Base-by-base conservation (phyloP, 139 green algal species). In the Mesotaenium endlicherianum region DNA sequence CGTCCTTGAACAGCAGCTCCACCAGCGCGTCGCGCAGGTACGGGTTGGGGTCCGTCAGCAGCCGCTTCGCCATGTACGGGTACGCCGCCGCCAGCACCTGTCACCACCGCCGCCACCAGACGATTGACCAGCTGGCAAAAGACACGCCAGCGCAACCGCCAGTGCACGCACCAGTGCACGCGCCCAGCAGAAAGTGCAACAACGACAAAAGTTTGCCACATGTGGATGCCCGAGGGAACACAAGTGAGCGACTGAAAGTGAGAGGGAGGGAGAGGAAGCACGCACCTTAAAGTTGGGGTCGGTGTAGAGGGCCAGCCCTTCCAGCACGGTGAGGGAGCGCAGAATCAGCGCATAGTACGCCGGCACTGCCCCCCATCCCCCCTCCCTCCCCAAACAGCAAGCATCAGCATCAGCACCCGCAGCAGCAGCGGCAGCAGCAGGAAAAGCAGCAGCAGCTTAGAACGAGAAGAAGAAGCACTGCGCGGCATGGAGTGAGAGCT, bases 331-430 rank as follows among this genome's bases (percentile, higher is more conserved):
- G 41, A 99, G 88, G 1, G 91, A 95, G 42, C 96, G 91, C 81
- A 99, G 90, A 77, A 99, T 98, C 44, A 99, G 91, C 0, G 95
- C 96, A 72, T 98, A 99, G 89, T 98, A 99, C 2, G 94, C 89
- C 0, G 95, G 95, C 39, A 98, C 49, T 59, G 49, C n/a, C n/a
- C n/a, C n/a, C n/a, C n/a, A n/a, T n/a, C n/a, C n/a, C n/a, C n/a
- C n/a, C n/a, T n/a, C n/a, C n/a, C n/a, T n/a, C n/a, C n/a, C n/a
- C n/a, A n/a, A n/a, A n/a, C n/a, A n/a, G n/a, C n/a, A n/a, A n/a
- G n/a, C n/a, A n/a, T n/a, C n/a, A n/a, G n/a, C n/a, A n/a, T n/a
- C n/a, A n/a, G n/a, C n/a, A n/a, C n/a, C n/a, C n/a, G n/a, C n/a
- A n/a, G n/a, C n/a, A n/a, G n/a, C n/a, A n/a, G n/a, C n/a, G n/a